Percentiles rank a stretch among this genome's conserved stretches.
Conservation (phyloP, 2,329 filamentous ascomycete genomes). For the Cordyceps sp. region DNA sequence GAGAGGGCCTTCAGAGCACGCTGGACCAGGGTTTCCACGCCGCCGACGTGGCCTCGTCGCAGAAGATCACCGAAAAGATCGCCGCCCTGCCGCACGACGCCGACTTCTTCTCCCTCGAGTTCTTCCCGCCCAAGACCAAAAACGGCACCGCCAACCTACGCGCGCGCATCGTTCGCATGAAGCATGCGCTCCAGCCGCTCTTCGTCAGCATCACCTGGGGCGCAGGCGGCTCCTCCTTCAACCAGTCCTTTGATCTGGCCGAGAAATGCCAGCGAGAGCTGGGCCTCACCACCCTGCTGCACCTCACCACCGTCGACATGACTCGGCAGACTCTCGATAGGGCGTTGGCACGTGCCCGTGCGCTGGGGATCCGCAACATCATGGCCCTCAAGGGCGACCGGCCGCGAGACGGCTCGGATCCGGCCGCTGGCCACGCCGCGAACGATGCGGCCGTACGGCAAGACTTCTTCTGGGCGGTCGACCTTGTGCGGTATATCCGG, state of each 20-base stretch:
- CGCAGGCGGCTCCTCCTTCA: conserved; percentile 79
- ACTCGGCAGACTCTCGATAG: conserved; percentile 71
- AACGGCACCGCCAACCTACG: conserved; percentile 94
- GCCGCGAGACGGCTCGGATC: conserved; percentile 77
- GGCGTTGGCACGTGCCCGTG: conserved; percentile 79
- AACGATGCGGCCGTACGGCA: conserved; percentile 50
- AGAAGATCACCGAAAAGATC: conserved; percentile 92
- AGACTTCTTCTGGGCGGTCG: conserved; percentile 80
- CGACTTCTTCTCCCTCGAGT: conserved; percentile 91
- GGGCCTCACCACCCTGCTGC: conserved; percentile 83
- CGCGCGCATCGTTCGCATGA: conserved; percentile 89
- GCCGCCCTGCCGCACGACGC: conserved; percentile 68
- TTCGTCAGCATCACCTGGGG: conserved; percentile 99
- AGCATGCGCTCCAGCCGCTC: conserved; percentile 72
- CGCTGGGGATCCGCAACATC: conserved; percentile 82
- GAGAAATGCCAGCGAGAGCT: conserved; percentile 89
- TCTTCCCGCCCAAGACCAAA: conserved; percentile 94
- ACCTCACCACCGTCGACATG: conserved; percentile 98
- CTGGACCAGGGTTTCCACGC: too few relatives aligned
- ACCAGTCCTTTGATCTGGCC: conserved; percentile 83
- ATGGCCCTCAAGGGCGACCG: conserved; percentile 84
- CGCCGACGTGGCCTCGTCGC: too few relatives aligned
- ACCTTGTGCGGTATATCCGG: conserved; percentile 80
- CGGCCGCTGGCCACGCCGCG: conserved; percentile 27
- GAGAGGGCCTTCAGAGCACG: too few relatives aligned